A percentile compares a stretch with the other conserved stretches of the same genome.
phyloP scores from a whole-genome alignment of 345 rosid genomes.

The Lepidium aucheri region DNA sequence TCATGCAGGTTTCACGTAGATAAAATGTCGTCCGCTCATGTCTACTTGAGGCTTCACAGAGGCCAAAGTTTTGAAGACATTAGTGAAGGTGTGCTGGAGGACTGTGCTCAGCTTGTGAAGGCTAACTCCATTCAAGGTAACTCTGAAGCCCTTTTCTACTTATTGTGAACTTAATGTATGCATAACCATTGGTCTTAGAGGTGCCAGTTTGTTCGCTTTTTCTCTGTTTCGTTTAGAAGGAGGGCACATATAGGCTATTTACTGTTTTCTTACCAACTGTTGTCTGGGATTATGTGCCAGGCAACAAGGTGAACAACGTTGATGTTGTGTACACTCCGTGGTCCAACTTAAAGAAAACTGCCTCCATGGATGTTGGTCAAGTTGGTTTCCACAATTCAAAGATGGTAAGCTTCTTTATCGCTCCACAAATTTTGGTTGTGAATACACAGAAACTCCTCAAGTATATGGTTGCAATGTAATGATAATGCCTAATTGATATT shows the following conservation, averaged over 20 bases:
- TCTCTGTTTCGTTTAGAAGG: constrained; percentile 23
- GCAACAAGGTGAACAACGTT: constrained; percentile 87
- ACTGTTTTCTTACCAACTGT: constrained; percentile 24
- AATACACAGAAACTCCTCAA: not conserved
- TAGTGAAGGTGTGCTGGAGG: constrained; percentile 78
- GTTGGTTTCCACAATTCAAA: constrained; percentile 87
- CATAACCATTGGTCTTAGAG: constrained; percentile 10
- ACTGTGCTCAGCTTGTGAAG: constrained; percentile 96
- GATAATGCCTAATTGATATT: constrained; percentile 4
- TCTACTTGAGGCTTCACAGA: constrained; percentile 78
- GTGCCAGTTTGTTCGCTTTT: constrained; percentile 13
- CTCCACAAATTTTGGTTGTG: not conserved
- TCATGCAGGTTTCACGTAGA: constrained; percentile 91
- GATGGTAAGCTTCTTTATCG: constrained; percentile 45
- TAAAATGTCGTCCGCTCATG: constrained; percentile 99
- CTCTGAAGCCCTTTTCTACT: not conserved
- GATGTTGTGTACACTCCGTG: constrained; percentile 98
- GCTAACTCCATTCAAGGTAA: constrained; percentile 97
- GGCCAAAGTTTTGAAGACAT: constrained; percentile 86
- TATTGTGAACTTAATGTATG: not conserved
- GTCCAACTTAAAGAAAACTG: constrained; percentile 90
- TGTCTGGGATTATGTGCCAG: constrained; percentile 38
- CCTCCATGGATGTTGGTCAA: constrained; percentile 99
- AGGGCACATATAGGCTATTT: constrained; percentile 22
- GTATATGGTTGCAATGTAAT: not conserved